Evolutionary conservation across 2,329 filamentous ascomycete species (phyloP).

Genomic region (Penicillium freii): DNA sequence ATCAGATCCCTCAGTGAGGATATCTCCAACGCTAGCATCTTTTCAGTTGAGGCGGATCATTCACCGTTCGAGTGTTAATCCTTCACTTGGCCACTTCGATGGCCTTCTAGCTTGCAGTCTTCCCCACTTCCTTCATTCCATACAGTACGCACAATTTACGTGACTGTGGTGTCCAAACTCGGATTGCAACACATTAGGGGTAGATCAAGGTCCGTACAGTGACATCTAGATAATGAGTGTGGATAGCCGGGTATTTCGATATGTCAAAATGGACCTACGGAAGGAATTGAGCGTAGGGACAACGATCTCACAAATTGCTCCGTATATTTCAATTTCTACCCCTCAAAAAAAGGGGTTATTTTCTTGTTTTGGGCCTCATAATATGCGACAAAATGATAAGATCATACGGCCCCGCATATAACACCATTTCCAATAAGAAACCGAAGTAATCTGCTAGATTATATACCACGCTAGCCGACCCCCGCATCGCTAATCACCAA

Average conservation of each 20-base stretch:
- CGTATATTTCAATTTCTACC: too few relatives aligned
- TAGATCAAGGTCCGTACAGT: neutral
- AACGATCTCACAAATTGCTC: neutral
- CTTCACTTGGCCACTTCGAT: slow-evolving; percentile 9
- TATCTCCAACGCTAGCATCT: slow-evolving; percentile 14
- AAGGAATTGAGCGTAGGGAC: neutral
- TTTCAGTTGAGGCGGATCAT: slow-evolving; percentile 5
- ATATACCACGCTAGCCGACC: neutral
- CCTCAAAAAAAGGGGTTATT: neutral
- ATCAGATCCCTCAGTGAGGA: slow-evolving; percentile 5
- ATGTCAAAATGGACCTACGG: neutral
- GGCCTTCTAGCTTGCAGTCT: neutral
- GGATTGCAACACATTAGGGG: neutral
- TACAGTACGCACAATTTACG: neutral
- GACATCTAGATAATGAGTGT: neutral
- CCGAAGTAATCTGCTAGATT: neutral
- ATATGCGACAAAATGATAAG: neutral
- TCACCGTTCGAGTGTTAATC: neutral
- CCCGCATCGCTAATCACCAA: neutral
- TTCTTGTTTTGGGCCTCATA: neutral
- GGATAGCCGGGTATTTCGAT: neutral
- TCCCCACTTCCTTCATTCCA: neutral
- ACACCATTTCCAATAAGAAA: neutral
- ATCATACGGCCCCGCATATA: neutral
- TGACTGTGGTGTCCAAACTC: neutral